Base-by-base conservation (phyloP, 106 monocot genomes). In the Iris macrosiphon region DNA sequence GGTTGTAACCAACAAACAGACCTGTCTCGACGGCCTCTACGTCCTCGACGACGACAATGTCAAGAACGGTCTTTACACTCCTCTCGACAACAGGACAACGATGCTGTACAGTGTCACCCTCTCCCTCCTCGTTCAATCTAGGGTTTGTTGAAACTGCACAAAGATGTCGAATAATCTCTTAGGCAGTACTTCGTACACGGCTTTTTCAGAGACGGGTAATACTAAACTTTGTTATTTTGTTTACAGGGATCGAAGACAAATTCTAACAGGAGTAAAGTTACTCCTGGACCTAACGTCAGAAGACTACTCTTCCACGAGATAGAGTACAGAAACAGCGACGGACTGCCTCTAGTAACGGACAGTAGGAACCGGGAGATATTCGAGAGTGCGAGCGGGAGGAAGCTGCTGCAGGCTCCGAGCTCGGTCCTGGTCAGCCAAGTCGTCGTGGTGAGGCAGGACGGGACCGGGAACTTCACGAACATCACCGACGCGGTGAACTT, bases 61-160 rank as follows among this genome's bases (percentile, higher is more conserved):
- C 9, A 25, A 21, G 26, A 8, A 13, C 20, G 14, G 31, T 52
- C 0, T 52, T 52, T 15, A 1, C 6, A 30, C 12, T 15, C 4
- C 15, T 13, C 31, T 52, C 3, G 28, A 27, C 4, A 2, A 52
- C 35, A 74, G 77, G 37, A 54, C 61, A 15, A 74, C 68, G n/a
- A 92, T 83, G 75, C 66, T 80, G 13, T 79, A 80, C 34, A 64
- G 87, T 35, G 62, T 87, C 39, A 79, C 87, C 0, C 79, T 92
- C 18, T 66, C 92, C 0, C 73, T 87, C 29, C 80, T 87, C 68
- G 69, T 42, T 6, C 63, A 50, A 19, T 76, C 75, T 14, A 79
- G 86, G 86, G 47, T 29, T 52, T 30, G 30, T 4, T n/a, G n/a
- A n/a, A 31, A 60, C 39, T 3, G 19, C 7, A 28, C 52, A n/a